phyloP scores from a whole-genome alignment of 202 grass and related monocot genomes.

The Bolboschoenoplectus hybrid region DNA sequence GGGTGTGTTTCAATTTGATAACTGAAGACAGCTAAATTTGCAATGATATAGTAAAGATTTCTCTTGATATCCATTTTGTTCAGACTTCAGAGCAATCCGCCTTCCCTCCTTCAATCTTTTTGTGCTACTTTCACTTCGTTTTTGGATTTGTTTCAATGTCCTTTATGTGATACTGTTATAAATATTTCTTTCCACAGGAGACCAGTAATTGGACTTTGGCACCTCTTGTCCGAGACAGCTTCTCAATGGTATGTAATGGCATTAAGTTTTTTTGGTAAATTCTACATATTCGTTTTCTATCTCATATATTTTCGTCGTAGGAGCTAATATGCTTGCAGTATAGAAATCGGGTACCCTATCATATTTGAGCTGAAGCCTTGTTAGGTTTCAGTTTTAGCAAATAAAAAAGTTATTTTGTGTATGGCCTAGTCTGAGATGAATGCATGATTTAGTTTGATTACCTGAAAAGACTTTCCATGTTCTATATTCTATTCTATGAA shows the following conservation, averaged over 20 bases:
- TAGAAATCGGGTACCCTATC: background rate
- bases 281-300: background rate
- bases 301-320: background rate
- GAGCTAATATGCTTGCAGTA: background rate
- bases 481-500: background rate
- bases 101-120: background rate
- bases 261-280: background rate
- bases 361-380: background rate
- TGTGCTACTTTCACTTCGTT: background rate
- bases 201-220: constrained; percentile 72
- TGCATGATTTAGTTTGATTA: background rate
- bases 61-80: background rate
- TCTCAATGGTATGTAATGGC: constrained; percentile 66
- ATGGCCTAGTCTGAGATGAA: background rate
- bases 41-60: background rate
- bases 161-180: background rate
- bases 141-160: background rate
- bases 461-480: background rate
- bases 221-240: constrained; percentile 77
- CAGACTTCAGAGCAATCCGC: background rate
- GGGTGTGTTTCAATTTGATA: background rate
- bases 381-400: background rate
- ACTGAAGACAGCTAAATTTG: background rate
- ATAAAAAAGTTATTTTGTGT: background rate
- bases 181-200: constrained; percentile 52